Evolutionary conservation across 2,329 filamentous ascomycete species (phyloP), one percentile per base, ranked within the genome.

Genomic region (Fusarium sororula): DNA sequence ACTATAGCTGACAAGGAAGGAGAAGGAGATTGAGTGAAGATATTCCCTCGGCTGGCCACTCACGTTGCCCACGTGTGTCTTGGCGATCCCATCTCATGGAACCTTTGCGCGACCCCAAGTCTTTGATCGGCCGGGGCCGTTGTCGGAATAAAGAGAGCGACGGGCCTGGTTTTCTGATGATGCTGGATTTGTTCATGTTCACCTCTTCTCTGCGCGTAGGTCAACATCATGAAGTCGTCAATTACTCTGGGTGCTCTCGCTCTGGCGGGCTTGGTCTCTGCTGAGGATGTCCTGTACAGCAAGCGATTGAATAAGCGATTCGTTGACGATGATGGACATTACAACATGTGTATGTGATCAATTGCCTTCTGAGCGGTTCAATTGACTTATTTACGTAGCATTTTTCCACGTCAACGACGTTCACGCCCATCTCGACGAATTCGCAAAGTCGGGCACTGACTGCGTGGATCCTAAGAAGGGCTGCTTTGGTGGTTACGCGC

Each of bases 371-470:
- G 15, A 10, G 14, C 28, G 20, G 17, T 30, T 17, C 48, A 30
- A 50, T n/a, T 20, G 39, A 32, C 60, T 54, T 4, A 59, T 17
- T 35, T 8, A 9, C 11, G 17, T 13, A 85, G 84, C 90, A 12
- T 91, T 92, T 82, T 92, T 91, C 82, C 91, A 92, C 79, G 86
- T 92, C 84, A 92, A 92, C 77, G 90, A 92, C 78, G 89, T 92
- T 20, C 91, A 92, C 79, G 87, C 91, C 20, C 91, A 92, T 78
- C 83, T 92, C 24, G 90, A 92, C 78, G 82, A 92, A 80, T 92
- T 89, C 81, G 84, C 86, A 35, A 85, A 87, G 20, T 89, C 88
- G 0, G 90, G 90, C 62, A 88, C 89, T 17, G 90, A 92, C 81
- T 92, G 90, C 82, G 87, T 85, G 0, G 81, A 85, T 32, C 86